Base-by-base conservation (phyloP, 2,329 filamentous ascomycete genomes). In the Eurotiales sp. region DNA sequence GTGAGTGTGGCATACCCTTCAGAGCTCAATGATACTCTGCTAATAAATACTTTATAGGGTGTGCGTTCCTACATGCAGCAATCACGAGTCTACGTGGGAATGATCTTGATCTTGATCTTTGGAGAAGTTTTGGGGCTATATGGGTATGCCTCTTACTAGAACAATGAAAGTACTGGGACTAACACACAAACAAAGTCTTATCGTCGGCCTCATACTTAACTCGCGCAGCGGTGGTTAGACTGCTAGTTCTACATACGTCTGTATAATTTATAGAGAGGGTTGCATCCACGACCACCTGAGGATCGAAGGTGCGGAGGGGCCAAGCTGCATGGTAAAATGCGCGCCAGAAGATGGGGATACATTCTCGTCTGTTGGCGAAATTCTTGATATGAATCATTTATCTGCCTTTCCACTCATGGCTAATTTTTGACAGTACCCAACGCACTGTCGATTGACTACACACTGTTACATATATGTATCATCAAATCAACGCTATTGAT, bases 31-130 rank as follows among this genome's bases (percentile, higher is more conserved):
- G 21, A 15, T 21, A 32, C 14, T 47, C 55, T 19, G 21, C 34
- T 50, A 25, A 41, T 34, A 21, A 36, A 21, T 11, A 2, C 6
- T 45, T 19, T 25, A 19, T 29, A 82, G 79, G 83, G 93, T 55
- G 92, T 97, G 48, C 85, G 93, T 62, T 85, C 90, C 52, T 97
- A 95, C 76, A 96, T 99, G 90, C 84, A 90, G 64, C 93, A 99
- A 72, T 95, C 88, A 45, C 83, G 92, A 57, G 87, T 99, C 59
- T 99, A 96, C 63, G 93, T 99, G 45, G 93, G 93, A 71, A 97
- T 97, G 93, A 92, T 99, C 42, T 76, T 99, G 63, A 97, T 97
- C 61, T 81, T 97, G 57, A 99, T 99, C 82, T 99, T 99, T 68
- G 93, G 90, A 52, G 93, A 99, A 78, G 93, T 99, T 15, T 70